phyloP scores from a whole-genome alignment of 805 yeast species.

The Pichia deserticola region DNA sequence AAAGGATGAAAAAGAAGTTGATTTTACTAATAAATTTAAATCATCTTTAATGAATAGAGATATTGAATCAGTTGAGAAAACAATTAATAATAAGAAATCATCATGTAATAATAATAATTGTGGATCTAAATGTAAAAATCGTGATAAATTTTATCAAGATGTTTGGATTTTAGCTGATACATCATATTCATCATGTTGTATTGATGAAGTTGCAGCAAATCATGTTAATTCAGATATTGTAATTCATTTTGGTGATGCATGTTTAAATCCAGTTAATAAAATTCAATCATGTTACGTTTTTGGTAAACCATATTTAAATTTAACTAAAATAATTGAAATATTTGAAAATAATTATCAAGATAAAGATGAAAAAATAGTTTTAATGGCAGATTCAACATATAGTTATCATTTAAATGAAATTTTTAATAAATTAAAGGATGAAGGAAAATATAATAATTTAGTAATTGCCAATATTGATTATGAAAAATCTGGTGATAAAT shows the following conservation, averaged over 20 bases:
- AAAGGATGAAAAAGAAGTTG: constrained; percentile 5
- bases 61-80: constrained; percentile 21
- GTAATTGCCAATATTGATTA: constrained; percentile 36
- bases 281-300: constrained; percentile 74
- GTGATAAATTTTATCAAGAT: constrained; percentile 21
- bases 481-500: constrained; percentile 14
- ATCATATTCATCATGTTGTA: constrained; percentile 90
- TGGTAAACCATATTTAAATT: constrained; percentile 56
- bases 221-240: constrained; percentile 82
- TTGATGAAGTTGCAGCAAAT: constrained; percentile 94
- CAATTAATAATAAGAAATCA: constrained; percentile 24
- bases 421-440: constrained; percentile 26
- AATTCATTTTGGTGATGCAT: constrained; percentile 92
- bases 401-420: constrained; percentile 38
- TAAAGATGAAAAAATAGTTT: constrained; percentile 36
- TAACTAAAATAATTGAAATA: constrained; percentile 28
- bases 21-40: constrained; percentile 4
- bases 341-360: constrained; percentile 39
- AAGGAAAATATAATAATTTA: constrained; percentile 26
- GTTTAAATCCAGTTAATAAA: constrained; percentile 70
- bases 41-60: constrained; percentile 1
- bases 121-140: constrained; percentile 22
- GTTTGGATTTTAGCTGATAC: constrained; percentile 92
- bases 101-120: constrained; percentile 19
- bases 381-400: constrained; percentile 74